These are phyloP conservation scores for Taphrina pruni DNA, from an alignment of 1,139 yeast genomes.

Conservation along the genomic window DNA sequence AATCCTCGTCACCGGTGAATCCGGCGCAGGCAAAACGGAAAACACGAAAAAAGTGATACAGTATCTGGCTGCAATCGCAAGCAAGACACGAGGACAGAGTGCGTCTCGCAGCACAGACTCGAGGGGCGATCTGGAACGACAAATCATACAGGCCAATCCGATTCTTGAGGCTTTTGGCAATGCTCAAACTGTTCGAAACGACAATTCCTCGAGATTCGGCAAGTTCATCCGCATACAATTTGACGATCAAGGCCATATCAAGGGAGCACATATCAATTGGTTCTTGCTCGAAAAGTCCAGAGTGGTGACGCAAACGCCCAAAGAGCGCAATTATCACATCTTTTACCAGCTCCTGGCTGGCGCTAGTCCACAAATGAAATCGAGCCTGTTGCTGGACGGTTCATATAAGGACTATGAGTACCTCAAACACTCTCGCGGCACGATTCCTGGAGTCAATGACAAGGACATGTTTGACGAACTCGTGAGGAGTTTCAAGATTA, in stretches of 20 bases:
- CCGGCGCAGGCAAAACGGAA: slow-evolving; percentile 98
- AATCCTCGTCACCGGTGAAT: slow-evolving; percentile 94
- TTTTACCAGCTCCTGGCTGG: slow-evolving; percentile 87
- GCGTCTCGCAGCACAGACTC: slow-evolving; percentile 30
- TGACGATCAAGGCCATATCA: slow-evolving; percentile 65
- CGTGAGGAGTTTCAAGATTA: slow-evolving; percentile 68
- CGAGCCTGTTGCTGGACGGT: slow-evolving; percentile 59
- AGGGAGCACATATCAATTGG: slow-evolving; percentile 94
- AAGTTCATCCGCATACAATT: slow-evolving; percentile 91
- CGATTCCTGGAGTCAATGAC: slow-evolving; percentile 77
- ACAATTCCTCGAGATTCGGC: slow-evolving; percentile 96
- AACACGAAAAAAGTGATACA: slow-evolving; percentile 96
- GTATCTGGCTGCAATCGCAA: slow-evolving; percentile 79
- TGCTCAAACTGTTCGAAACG: slow-evolving; percentile 92
- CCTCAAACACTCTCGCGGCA: slow-evolving; percentile 61
- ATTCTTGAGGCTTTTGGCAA: slow-evolving; percentile 96
- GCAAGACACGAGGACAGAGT: slow-evolving; percentile 45
- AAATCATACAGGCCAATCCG: slow-evolving; percentile 92
- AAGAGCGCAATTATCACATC: slow-evolving; percentile 89
- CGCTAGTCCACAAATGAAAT: slow-evolving; percentile 59
- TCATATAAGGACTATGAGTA: slow-evolving; percentile 61
- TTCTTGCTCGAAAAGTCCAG: slow-evolving; percentile 91
- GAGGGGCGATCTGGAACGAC: slow-evolving; percentile 65
- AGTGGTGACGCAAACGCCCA: slow-evolving; percentile 75
- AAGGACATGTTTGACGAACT: slow-evolving; percentile 66